phyloP scores from a whole-genome alignment of 768 basidiomycete species.

The Pleurotus giganteus region DNA sequence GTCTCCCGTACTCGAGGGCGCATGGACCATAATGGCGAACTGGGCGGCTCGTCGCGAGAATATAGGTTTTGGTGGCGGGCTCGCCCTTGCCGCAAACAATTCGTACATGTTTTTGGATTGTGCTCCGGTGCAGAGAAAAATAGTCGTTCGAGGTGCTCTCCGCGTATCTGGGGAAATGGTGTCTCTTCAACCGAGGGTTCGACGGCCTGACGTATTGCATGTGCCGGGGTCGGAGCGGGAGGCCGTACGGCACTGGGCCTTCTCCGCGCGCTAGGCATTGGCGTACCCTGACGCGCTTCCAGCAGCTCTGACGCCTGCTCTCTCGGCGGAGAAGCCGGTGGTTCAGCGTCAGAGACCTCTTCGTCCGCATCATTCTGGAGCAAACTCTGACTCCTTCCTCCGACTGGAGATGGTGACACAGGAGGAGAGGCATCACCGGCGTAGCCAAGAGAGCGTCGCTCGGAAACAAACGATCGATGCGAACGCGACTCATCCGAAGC shows the following conservation, averaged over 20 bases:
- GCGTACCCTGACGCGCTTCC: conserved; percentile 3
- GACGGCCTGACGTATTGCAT: conserved; percentile 20
- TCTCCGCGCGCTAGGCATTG: conserved; percentile 2
- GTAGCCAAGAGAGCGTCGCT: background rate
- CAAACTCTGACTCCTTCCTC: conserved; percentile 8
- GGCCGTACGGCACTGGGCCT: conserved; percentile 22
- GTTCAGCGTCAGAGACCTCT: conserved; percentile 14
- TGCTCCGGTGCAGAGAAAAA: conserved; percentile 83
- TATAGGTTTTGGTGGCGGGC: conserved; percentile 25
- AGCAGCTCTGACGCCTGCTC: background rate
- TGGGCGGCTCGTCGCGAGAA: background rate
- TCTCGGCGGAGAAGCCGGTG: conserved; percentile 7
- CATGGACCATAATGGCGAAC: conserved; percentile 23
- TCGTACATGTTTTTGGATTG: conserved; percentile 63
- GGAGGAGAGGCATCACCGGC: background rate
- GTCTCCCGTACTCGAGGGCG: conserved; percentile 11
- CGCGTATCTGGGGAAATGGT: conserved; percentile 83
- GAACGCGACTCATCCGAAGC: conserved; percentile 14
- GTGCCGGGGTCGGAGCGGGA: conserved; percentile 34
- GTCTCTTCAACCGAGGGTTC: conserved; percentile 28
- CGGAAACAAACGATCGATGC: conserved; percentile 7
- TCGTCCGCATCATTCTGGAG: conserved; percentile 18
- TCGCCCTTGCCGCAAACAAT: conserved; percentile 47
- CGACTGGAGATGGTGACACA: conserved; percentile 11
- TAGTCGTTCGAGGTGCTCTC: conserved; percentile 70